Base-by-base conservation (phyloP, 345 rosid species). In the Salix exigua region DNA sequence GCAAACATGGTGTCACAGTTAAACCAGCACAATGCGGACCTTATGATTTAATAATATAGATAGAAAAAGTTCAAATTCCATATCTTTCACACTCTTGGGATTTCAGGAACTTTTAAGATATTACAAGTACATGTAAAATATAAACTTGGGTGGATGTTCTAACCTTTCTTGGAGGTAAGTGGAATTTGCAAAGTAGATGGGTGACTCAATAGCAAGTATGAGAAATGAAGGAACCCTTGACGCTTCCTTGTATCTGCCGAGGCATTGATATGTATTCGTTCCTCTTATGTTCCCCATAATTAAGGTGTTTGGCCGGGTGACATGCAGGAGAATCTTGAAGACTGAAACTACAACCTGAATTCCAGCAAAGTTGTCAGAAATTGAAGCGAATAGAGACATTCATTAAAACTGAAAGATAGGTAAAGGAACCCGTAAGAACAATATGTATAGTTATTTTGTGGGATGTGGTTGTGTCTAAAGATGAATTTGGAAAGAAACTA, bases 141-240 rank as follows among this genome's bases (percentile, higher is more conserved):
- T 25, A 61, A 8, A 9, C 25, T 13, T 23, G 72, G 31, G 21
- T 9, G 25, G 30, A 6, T 42, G 68, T 18, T 71, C 90, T 62
- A n/a, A 92, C 99, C 97, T 92, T 83, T 96, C 98, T 85, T 88
- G 95, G 30, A 94, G 80, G 84, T 96, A 96, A 68, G 94, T 94
- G 72, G 94, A 83, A 79, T 94, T 96, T 42, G 97, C 97, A 13
- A 96, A 96, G 87, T 88, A 94, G 58, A 96, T 85, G 16, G 98
- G 97, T 69, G 99, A 89, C 81, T 96, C 98, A 18, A 94, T 69
- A 1, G 93, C 89, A 14, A 96, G 88, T 68, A 96, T 85, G 55
- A 96, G 90, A 74, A 96, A 87, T 0, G 92, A 89, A 73, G 97
- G 90, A 73, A 96, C 86, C 78, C 90, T 88, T 75, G 72, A 74